Evolutionary conservation across 1,284 basidiomycete species (phyloP), one percentile per base, ranked within the genome.

Genomic region (Pseudozyma pruni): DNA sequence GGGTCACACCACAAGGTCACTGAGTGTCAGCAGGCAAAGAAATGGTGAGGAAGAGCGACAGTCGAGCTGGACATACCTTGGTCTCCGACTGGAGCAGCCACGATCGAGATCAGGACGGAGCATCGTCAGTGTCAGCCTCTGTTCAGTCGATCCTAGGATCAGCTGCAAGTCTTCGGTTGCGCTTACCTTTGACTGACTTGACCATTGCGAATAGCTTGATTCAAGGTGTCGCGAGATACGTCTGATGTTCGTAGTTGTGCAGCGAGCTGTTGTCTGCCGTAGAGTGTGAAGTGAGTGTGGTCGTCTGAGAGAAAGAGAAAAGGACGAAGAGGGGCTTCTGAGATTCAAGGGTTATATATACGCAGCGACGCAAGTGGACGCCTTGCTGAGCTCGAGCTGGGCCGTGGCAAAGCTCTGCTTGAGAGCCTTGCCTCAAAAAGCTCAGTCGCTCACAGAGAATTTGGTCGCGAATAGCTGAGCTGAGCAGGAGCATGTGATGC

Each of bases 101-200:
- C 32, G 17, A 19, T 14, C 33, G 27, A 6, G 7, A 25, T 37
- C n/a, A 4, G 11, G 5, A 31, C 5, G 9, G n/a, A 16, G 13
- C 10, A 37, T n/a, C n/a, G 47, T 20, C 32, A 27, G 27, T 11
- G 7, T 29, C 27, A 29, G 27, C 27, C 27, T 29, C 11, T 29
- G n/a, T n/a, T n/a, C n/a, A n/a, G n/a, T n/a, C n/a, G n/a, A n/a
- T n/a, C n/a, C n/a, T n/a, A n/a, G n/a, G n/a, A n/a, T n/a, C n/a
- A n/a, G n/a, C n/a, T n/a, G n/a, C n/a, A n/a, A n/a, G n/a, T n/a
- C n/a, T n/a, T n/a, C n/a, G n/a, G n/a, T n/a, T 7, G 17, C 14
- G 38, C 57, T 39, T 29, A 60, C 57, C 41, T 39, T 53, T 53
- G 45, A 19, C 48, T 10, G 40, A 31, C 43, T 42, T 40, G 7